phyloP scores from a whole-genome alignment of 2,329 filamentous ascomycete genomes.

The Talaromyces amestolkiae region DNA sequence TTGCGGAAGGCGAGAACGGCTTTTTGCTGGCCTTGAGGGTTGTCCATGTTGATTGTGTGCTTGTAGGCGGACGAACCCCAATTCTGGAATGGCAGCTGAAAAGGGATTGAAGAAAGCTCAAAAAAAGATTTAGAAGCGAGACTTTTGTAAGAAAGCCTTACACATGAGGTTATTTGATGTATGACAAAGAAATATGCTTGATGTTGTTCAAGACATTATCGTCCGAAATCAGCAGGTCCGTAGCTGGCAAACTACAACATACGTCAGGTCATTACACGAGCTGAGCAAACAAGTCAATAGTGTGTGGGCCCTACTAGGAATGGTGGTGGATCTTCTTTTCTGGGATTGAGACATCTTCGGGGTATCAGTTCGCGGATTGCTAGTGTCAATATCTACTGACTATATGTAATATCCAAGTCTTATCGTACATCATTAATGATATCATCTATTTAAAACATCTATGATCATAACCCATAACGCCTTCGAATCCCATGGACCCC shows the following conservation, averaged over 20 bases:
- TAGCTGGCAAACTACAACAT: no score
- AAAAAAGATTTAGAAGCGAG: neutral
- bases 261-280: no score
- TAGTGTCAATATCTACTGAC: neutral
- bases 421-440: neutral
- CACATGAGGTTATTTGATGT: neutral
- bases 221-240: neutral
- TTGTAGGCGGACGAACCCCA: neutral
- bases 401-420: neutral
- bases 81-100: neutral
- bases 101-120: neutral
- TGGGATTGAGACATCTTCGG: no score
- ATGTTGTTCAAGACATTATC: neutral
- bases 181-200: neutral
- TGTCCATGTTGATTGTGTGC: neutral
- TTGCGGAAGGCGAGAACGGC: constrained; percentile 11
- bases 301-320: no score
- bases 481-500: no score
- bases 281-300: no score
- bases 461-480: neutral
- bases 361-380: neutral
- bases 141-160: neutral
- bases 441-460: neutral
- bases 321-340: no score
- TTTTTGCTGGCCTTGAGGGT: constrained; percentile 7